Percentiles rank a stretch among this genome's conserved stretches.
These are phyloP conservation scores for Mycena metata DNA, from an alignment of 768 basidiomycete species.

Conservation along the genomic window DNA sequence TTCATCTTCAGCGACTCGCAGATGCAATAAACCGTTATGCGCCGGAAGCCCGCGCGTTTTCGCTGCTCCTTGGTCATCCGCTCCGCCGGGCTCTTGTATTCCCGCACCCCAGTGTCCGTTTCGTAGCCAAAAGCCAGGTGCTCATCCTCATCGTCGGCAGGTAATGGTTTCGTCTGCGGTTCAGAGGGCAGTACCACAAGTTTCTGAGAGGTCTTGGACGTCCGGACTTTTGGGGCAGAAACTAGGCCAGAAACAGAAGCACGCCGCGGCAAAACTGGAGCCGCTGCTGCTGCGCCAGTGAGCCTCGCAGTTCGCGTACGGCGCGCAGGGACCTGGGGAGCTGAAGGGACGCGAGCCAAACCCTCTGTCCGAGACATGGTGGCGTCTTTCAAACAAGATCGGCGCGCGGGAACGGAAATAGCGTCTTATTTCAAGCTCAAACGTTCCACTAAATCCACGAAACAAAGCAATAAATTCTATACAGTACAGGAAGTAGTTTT, in stretches of 20 bases:
- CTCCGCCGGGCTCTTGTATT: conserved; percentile 89
- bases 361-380: conserved; percentile 33
- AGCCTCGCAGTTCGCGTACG: conserved; percentile 50
- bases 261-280: conserved; percentile 46
- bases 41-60: conserved; percentile 81
- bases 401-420: too few relatives aligned
- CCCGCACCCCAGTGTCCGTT: conserved; percentile 75
- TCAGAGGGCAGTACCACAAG: conserved; percentile 92
- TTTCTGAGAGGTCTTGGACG: conserved; percentile 92
- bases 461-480: conserved; percentile 9
- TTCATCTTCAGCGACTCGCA: conserved; percentile 91
- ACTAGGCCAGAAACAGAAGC: conserved; percentile 56
- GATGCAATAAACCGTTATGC: conserved; percentile 91
- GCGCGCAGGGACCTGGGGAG: conserved; percentile 46
- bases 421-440: too few relatives aligned
- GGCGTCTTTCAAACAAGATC: background rate
- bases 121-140: conserved; percentile 73
- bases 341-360: conserved; percentile 44
- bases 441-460: background rate
- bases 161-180: conserved; percentile 85
- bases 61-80: conserved; percentile 91
- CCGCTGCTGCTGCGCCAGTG: conserved; percentile 37
- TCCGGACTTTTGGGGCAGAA: conserved; percentile 70
- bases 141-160: conserved; percentile 55
- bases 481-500: conserved; percentile 29